Percentiles rank a stretch among this genome's conserved stretches.
Evolutionary conservation across 23 red algal genomes (phyloP).

Genomic region (Agarophyton chilense): DNA sequence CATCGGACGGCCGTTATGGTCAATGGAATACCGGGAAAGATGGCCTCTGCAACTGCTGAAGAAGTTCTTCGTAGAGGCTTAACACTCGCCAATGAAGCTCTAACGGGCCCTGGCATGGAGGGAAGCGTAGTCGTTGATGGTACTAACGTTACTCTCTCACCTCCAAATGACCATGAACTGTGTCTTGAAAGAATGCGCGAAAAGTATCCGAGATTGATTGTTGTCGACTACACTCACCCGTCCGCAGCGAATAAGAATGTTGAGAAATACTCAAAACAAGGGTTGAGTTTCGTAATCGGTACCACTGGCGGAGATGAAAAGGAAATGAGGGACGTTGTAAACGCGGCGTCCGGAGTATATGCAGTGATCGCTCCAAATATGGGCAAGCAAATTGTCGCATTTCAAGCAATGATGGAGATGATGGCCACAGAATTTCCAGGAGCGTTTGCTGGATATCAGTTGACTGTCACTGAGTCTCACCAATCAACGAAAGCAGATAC

Average conservation of each 20-base stretch:
- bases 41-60: constrained; percentile 82
- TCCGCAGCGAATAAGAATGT: constrained; percentile 84
- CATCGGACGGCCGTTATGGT: constrained; percentile 78
- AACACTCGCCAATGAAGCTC: constrained; percentile 51
- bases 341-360: constrained; percentile 60
- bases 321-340: constrained; percentile 49
- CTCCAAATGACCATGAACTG: constrained; percentile 20
- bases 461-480: constrained; percentile 92
- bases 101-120: constrained; percentile 31
- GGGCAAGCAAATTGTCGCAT: constrained; percentile 99
- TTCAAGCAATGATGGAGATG: constrained; percentile 89
- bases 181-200: constrained; percentile 47
- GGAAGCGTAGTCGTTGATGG: background rate
- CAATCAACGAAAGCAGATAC: constrained; percentile 94
- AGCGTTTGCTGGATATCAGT: constrained; percentile 73
- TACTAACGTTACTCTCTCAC: background rate
- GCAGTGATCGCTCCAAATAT: constrained; percentile 98
- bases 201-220: constrained; percentile 50
- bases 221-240: constrained; percentile 97
- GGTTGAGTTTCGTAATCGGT: constrained; percentile 91
- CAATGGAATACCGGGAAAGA: constrained; percentile 94
- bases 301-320: constrained; percentile 91
- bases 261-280: constrained; percentile 55
- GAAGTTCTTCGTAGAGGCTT: constrained; percentile 78
- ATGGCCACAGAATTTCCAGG: constrained; percentile 84